phyloP scores from a whole-genome alignment of 352 stramenopile species.

The Globisporangium camurandrum region DNA sequence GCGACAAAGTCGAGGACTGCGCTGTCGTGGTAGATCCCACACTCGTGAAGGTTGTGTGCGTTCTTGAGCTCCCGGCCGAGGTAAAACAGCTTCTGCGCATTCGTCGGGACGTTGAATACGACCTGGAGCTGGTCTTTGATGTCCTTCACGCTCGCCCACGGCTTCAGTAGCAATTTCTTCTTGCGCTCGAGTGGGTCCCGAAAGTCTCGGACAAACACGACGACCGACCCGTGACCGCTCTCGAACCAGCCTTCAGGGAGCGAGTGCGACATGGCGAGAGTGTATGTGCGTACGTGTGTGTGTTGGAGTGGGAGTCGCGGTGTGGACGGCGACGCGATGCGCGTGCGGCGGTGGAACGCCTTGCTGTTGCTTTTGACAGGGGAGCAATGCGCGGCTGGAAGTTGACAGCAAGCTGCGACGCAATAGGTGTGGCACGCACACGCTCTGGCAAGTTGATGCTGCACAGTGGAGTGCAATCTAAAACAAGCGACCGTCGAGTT shows the following conservation, averaged over 20 bases:
- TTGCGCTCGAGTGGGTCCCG: constrained; percentile 69
- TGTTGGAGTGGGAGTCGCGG: too few species aligned
- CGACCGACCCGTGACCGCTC: constrained; percentile 60
- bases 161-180: constrained; percentile 76
- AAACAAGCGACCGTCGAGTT: background rate
- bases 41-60: constrained; percentile 73
- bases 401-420: too few species aligned
- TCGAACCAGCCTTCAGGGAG: constrained; percentile 71
- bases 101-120: constrained; percentile 71
- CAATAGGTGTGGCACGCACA: too few species aligned
- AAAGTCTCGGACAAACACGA: constrained; percentile 73
- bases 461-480: background rate
- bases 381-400: too few species aligned
- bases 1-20: constrained; percentile 73
- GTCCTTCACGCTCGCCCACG: constrained; percentile 80
- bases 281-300: background rate
- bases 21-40: constrained; percentile 79
- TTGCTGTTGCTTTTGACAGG: too few species aligned
- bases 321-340: too few species aligned
- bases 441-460: too few species aligned
- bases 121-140: constrained; percentile 82
- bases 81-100: constrained; percentile 77
- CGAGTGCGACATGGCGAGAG: constrained; percentile 45
- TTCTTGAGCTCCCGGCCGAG: constrained; percentile 81
- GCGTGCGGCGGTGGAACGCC: too few species aligned